Evolutionary conservation across 2,329 filamentous ascomycete species (phyloP), one percentile per base, ranked within the genome.

Genomic region (Aspergillus floridensis): DNA sequence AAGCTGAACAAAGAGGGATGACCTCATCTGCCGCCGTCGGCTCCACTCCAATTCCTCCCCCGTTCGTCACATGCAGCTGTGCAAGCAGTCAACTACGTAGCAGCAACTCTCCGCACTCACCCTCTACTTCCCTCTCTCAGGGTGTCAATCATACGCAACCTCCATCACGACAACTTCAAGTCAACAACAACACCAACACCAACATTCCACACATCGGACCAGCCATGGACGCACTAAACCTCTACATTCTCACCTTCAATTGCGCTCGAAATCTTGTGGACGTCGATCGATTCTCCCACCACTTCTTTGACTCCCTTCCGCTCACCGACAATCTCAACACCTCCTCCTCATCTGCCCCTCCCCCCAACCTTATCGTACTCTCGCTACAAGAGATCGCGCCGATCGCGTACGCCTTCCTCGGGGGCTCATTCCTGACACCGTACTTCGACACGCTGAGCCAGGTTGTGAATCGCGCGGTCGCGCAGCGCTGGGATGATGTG

Each of bases 171-270:
- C 7, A 29, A 29, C 26, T 7, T 8, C 2, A 29, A 29, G 26
- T 29, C 26, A 38, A 53, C 11, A n/a, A 16, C 52, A 46, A 38
- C 35, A 14, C 26, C 4, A 26, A 44, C 22, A 24, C 14, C 1
- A 16, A 8, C n/a, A 50, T 11, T 21, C 22, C 44, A 44, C 26
- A 14, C 11, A 32, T 35, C 21, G 4, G 12, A 5, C 14, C 35
- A 48, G 66, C 49, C 41, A 76, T 78, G 72, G 80, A 82, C 47
- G 77, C 81, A 61, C 80, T 96, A 57, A 86, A 88, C 68, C 77
- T 92, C 58, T 88, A 96, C 69, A 83, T 96, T 63, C 76, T 96
- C 56, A 96, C 93, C 11, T 96, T 95, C 80, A 98, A 98, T 73
- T 96, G 91, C 70, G 93, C 84, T 32, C 90, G 91, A 66, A 82